Conservation (phyloP, 1,139 yeast species). For the Blastobotrys aristatus region DNA sequence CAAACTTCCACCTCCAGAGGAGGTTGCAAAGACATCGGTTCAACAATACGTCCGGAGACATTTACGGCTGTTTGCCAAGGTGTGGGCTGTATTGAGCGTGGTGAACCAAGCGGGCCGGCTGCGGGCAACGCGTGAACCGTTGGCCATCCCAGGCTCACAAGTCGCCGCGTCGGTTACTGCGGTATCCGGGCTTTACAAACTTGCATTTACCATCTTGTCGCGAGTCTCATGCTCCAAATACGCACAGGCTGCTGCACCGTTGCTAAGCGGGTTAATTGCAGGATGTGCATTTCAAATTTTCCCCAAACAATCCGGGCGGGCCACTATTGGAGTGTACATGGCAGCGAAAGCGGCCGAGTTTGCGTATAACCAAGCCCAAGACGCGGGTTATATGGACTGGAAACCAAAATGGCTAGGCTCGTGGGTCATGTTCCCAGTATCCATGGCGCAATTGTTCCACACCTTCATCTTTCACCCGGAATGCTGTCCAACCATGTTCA, state of each 20-base stretch:
- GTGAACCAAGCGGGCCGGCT: slow-evolving; percentile 19
- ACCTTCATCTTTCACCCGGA: slow-evolving; percentile 36
- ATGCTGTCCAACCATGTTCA: slow-evolving; percentile 33
- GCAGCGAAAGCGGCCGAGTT: slow-evolving; percentile 36
- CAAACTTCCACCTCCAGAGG: slow-evolving; percentile 14
- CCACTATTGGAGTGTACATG: slow-evolving; percentile 33
- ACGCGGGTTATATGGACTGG: slow-evolving; percentile 32
- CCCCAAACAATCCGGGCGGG: slow-evolving; percentile 27
- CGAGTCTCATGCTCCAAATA: slow-evolving; percentile 9
- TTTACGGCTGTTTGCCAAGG: slow-evolving; percentile 28
- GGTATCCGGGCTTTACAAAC: slow-evolving; percentile 29
- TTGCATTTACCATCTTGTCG: slow-evolving; percentile 21
- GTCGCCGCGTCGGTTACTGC: slow-evolving; percentile 28
- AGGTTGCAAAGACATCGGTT: neutral
- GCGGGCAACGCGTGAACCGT: slow-evolving; percentile 7
- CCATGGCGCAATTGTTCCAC: slow-evolving; percentile 39
- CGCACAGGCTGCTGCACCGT: slow-evolving; percentile 22
- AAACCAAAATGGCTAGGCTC: slow-evolving; percentile 37
- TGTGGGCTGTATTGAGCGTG: slow-evolving; percentile 26
- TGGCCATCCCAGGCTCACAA: slow-evolving; percentile 18
- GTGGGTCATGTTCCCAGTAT: slow-evolving; percentile 40
- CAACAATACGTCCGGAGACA: slow-evolving; percentile 25
- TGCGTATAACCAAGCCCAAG: slow-evolving; percentile 35
- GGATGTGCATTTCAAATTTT: slow-evolving; percentile 31
- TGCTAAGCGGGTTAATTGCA: slow-evolving; percentile 29